phyloP scores from a whole-genome alignment of 164 flowering plant species.

The Annona cherimola region DNA sequence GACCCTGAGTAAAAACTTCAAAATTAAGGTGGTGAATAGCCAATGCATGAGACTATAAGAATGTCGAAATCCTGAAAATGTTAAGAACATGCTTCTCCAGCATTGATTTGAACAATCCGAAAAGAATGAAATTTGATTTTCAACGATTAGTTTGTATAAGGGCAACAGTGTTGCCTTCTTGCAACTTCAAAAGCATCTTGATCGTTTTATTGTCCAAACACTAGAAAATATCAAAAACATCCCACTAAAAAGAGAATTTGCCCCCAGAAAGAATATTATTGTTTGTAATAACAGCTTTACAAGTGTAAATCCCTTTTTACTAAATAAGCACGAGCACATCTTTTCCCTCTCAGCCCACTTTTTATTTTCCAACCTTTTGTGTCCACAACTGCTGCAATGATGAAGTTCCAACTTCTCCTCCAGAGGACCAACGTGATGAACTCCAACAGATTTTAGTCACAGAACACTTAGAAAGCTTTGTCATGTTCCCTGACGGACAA shows the following conservation, averaged over 20 bases:
- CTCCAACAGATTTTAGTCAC: neutral
- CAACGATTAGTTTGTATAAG: neutral
- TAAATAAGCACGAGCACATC: neutral
- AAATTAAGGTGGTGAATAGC: neutral
- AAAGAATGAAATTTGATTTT: too few relatives aligned
- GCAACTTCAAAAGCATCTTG: neutral
- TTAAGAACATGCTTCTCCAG: neutral
- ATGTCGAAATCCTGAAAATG: neutral
- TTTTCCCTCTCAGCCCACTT: neutral
- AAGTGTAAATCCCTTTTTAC: neutral
- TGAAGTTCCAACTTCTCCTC: neutral
- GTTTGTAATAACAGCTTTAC: neutral
- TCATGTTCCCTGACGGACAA: neutral
- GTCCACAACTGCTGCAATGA: neutral
- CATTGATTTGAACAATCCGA: neutral
- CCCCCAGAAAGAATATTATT: neutral
- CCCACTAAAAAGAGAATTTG: neutral
- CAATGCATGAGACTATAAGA: neutral
- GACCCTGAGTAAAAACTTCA: conserved; percentile 5
- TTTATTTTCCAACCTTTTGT: neutral
- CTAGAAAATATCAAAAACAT: neutral
- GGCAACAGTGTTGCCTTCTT: neutral
- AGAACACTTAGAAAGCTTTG: neutral
- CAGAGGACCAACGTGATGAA: neutral
- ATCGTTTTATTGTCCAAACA: neutral